Evolutionary conservation across 148 eudicot genomes (phyloP), one percentile per base, ranked within the genome.

Genomic region (Nepenthes gracilis): DNA sequence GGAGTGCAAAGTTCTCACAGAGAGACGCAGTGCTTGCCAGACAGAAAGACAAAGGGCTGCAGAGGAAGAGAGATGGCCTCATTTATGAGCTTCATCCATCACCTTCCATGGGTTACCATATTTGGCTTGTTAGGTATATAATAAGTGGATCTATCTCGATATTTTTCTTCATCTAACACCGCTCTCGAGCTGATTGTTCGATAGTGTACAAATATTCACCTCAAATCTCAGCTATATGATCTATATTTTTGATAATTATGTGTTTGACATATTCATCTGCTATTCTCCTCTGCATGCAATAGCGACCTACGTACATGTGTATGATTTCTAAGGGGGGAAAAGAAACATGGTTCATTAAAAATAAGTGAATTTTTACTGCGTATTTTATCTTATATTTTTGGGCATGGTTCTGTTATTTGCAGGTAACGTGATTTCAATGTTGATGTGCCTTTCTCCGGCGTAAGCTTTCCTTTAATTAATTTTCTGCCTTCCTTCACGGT

Each of bases 391-490:
- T 23, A 23, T 23, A 0, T 23, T 23, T 23, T 23, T 23, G 23
- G 23, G 23, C 23, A 23, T 23, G 23, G 23, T 23, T 23, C 23
- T 23, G 23, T 23, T 23, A 23, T 23, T 23, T 69, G 59, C 81
- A 91, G 96, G 97, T 35, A 91, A 91, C 75, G 66, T 80, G 11
- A 75, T 91, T 60, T 87, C 96, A 64, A 85, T 85, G 70, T 61
- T 82, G 87, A 96, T 91, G 67, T 87, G 67, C 75, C 87, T 91
- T 70, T 81, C 97, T 67, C 97, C 97, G 32, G 65, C 74, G 96
- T 91, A 87, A 80, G 96, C 63, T 37, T 2, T 4, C 5, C 32
- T 32, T 36, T 9, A 55, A 32, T 11, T 2, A 7, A 2, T 5
- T 54, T 54, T 15, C 1, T 54, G 4, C 12, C 2, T n/a, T 49